Conservation (phyloP, 768 basidiomycete species). For the Boletus rufocinnamomeus region DNA sequence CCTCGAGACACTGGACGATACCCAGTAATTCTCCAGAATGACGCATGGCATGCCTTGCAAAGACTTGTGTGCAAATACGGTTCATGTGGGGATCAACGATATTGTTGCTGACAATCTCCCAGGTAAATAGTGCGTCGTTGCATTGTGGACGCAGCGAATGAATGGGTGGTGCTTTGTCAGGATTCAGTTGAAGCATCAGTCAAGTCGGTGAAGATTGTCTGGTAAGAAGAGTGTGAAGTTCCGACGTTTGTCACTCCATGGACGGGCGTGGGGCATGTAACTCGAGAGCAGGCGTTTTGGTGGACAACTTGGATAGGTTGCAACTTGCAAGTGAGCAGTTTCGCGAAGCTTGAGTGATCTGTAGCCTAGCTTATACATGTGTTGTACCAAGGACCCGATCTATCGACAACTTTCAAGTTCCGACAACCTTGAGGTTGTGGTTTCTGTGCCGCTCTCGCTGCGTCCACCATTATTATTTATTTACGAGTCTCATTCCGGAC, state of each 20-base stretch:
- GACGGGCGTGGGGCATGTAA: not conserved
- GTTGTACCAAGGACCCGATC: not conserved
- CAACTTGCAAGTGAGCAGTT: no score
- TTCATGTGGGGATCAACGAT: not conserved
- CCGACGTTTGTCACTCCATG: not conserved
- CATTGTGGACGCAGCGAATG: not conserved
- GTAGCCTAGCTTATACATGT: not conserved
- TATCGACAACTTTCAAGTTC: not conserved
- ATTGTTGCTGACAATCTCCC: not conserved
- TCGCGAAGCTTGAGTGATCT: not conserved
- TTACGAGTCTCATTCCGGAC: not conserved
- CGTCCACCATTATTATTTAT: not conserved
- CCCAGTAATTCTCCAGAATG: not conserved
- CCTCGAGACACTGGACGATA: constrained; percentile 2
- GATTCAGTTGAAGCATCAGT: not conserved
- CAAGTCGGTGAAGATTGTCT: no score
- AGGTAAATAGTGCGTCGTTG: not conserved
- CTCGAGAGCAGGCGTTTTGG: not conserved
- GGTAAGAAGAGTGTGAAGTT: not conserved
- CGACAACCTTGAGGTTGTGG: not conserved
- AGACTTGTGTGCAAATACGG: not conserved
- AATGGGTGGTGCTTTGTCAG: not conserved
- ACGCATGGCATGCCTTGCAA: not conserved
- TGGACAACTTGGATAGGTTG: not conserved
- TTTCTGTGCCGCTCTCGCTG: not conserved